Evolutionary conservation across 352 stramenopile genomes (phyloP).

Genomic region (Bremia lactucae): DNA sequence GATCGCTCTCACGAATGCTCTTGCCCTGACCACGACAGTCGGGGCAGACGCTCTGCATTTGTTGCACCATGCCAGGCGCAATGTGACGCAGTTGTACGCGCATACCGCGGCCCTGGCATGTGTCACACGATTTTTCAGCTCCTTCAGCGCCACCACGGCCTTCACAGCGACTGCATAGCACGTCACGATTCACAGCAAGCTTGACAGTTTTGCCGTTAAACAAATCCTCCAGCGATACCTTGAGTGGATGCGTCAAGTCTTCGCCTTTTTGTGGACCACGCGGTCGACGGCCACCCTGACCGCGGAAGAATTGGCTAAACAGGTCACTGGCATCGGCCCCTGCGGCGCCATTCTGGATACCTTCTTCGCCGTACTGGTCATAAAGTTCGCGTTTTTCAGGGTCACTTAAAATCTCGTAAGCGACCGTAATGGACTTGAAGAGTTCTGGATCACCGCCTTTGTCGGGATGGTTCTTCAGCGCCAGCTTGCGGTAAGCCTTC

Average conservation of each 20-base stretch:
- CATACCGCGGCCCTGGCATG: constrained; percentile 92
- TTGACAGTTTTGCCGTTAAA: constrained; percentile 99
- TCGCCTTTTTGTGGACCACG: constrained; percentile 91
- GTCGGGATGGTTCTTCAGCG: constrained; percentile 94
- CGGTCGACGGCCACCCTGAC: constrained; percentile 35
- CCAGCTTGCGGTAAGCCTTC: constrained; percentile 86
- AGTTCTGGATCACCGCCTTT: constrained; percentile 96
- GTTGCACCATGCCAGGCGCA: constrained; percentile 96
- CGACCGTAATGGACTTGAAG: constrained; percentile 91
- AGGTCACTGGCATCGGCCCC: constrained; percentile 82
- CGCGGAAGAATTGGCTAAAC: constrained; percentile 97
- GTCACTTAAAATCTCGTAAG: constrained; percentile 96
- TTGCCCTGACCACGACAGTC: constrained; percentile 92
- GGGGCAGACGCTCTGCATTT: constrained; percentile 93
- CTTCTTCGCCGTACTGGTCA: constrained; percentile 96
- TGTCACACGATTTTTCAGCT: constrained; percentile 87
- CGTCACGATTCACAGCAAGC: constrained; percentile 93
- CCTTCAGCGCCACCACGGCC: constrained; percentile 88
- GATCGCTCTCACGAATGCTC: constrained; percentile 88
- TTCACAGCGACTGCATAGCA: constrained; percentile 81
- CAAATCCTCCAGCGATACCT: constrained; percentile 96
- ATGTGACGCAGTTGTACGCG: constrained; percentile 94
- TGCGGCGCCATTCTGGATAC: constrained; percentile 86
- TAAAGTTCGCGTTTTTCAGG: constrained; percentile 83
- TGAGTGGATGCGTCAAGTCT: constrained; percentile 90